Conservation (phyloP, 768 basidiomycete species). For the Lyophyllum decastes region DNA sequence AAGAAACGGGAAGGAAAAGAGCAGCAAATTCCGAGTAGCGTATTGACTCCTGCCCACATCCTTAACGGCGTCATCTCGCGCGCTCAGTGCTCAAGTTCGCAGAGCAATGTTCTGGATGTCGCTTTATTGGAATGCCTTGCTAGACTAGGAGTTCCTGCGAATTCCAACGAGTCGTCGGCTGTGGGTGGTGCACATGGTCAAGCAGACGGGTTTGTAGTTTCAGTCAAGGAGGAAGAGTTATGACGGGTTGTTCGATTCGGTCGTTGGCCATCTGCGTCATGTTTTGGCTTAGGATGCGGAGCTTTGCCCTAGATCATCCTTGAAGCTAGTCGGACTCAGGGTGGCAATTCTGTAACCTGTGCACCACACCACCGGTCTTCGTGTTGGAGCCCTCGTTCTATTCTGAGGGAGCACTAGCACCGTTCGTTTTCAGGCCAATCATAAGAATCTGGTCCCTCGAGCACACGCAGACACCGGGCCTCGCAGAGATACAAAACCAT, state of each 20-base stretch:
- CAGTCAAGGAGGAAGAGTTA: conserved; percentile 12
- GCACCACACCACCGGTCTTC: not conserved
- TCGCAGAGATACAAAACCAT: not conserved
- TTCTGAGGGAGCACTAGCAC: not conserved
- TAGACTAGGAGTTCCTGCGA: conserved; percentile 25
- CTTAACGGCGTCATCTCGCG: conserved; percentile 38
- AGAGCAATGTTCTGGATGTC: conserved; percentile 10
- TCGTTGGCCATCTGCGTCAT: not conserved
- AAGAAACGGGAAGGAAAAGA: conserved; percentile 15
- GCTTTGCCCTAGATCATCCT: too few species aligned
- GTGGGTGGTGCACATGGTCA: not conserved
- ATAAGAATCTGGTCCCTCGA: not conserved
- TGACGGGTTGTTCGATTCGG: not conserved
- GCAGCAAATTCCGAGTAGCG: conserved; percentile 15
- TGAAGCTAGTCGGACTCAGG: not conserved
- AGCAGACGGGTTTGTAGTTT: conserved; percentile 5
- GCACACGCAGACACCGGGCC: not conserved
- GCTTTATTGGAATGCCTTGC: conserved; percentile 32
- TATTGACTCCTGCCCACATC: conserved; percentile 47
- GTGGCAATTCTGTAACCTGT: not conserved
- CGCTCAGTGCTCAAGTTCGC: conserved; percentile 17
- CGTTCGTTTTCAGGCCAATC: not conserved
- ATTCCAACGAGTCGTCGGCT: not conserved
- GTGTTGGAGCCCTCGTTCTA: not conserved
- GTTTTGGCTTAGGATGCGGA: too few species aligned